Conservation (phyloP, 768 basidiomycete species). For the Boletellus ananas region DNA sequence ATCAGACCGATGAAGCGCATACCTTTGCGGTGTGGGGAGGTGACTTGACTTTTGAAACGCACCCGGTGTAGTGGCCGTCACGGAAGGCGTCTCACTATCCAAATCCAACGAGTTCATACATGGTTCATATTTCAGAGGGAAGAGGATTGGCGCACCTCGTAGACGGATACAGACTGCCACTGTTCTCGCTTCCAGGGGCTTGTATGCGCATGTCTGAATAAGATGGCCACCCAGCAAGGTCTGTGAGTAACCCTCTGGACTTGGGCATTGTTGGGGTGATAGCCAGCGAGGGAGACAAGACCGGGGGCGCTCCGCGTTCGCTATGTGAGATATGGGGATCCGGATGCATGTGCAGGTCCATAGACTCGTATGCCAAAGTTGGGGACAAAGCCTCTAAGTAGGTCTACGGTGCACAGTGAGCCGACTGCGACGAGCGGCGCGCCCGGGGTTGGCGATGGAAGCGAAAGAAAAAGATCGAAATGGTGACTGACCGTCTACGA, state of each 20-base stretch:
- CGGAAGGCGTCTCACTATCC: constrained; percentile 9
- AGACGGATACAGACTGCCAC: constrained; percentile 3
- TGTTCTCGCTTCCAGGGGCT: constrained; percentile 15
- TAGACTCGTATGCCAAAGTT: neutral
- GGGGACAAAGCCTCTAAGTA: neutral
- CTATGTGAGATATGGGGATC: constrained; percentile 3
- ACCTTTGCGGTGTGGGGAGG: constrained; percentile 33
- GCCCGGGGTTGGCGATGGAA: constrained; percentile 1
- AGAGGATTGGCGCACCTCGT: constrained; percentile 13
- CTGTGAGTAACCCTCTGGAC: constrained; percentile 7
- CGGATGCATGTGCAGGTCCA: constrained; percentile 5
- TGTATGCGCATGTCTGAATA: constrained; percentile 9
- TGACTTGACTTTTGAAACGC: constrained; percentile 19
- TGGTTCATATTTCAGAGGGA: neutral
- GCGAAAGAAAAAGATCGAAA: constrained; percentile 5
- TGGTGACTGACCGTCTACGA: neutral
- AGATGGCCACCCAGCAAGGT: constrained; percentile 15
- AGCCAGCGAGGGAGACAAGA: constrained; percentile 6
- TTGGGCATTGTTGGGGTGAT: constrained; percentile 12
- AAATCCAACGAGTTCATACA: neutral
- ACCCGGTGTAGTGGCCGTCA: neutral
- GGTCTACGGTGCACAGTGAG: neutral
- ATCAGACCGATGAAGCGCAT: neutral
- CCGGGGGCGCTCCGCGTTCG: neutral
- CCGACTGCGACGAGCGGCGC: neutral